A percentile compares a stretch with the other conserved stretches of the same genome.
These are phyloP conservation scores for Irpex sp. DNA, from an alignment of 1,284 basidiomycete species.

Conservation along the genomic window DNA sequence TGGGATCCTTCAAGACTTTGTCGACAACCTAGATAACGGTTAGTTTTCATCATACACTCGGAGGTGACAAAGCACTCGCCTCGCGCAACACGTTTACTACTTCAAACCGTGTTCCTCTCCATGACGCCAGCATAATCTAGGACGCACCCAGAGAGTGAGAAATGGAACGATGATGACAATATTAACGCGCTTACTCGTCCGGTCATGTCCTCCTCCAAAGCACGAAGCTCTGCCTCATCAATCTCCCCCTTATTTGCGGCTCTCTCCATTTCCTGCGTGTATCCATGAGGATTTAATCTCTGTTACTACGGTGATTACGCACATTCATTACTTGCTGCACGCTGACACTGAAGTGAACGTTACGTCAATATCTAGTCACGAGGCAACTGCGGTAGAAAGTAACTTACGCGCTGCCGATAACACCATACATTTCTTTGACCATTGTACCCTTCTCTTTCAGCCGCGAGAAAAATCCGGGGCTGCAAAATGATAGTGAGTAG, in stretches of 20 bases:
- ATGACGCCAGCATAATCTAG: conserved; percentile 89
- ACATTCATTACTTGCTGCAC: conserved; percentile 60
- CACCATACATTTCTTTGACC: conserved; percentile 92
- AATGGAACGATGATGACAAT: neutral
- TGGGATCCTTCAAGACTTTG: conserved; percentile 75
- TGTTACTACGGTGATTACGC: conserved; percentile 2
- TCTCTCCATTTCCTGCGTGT: conserved; percentile 80
- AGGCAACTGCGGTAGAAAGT: no score
- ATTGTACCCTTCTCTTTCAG: conserved; percentile 94
- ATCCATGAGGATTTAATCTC: conserved; percentile 33
- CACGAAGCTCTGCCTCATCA: conserved; percentile 78
- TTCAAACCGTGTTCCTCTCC: conserved; percentile 92
- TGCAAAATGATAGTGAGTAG: conserved; percentile 24
- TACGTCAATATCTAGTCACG: conserved; percentile 13
- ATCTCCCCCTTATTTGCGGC: conserved; percentile 86
- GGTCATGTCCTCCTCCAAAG: conserved; percentile 91
- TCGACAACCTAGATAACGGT: conserved; percentile 58
- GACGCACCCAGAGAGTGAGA: neutral
- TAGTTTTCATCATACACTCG: neutral
- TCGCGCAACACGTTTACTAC: conserved; percentile 81
- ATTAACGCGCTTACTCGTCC: conserved; percentile 61
- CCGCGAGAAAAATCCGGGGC: conserved; percentile 90
- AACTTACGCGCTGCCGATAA: conserved; percentile 85
- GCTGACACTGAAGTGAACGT: conserved; percentile 45
- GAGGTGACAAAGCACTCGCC: conserved; percentile 31